Evolutionary conservation across 331 rosid genomes (phyloP).

Genomic region (Quercus phellos): DNA sequence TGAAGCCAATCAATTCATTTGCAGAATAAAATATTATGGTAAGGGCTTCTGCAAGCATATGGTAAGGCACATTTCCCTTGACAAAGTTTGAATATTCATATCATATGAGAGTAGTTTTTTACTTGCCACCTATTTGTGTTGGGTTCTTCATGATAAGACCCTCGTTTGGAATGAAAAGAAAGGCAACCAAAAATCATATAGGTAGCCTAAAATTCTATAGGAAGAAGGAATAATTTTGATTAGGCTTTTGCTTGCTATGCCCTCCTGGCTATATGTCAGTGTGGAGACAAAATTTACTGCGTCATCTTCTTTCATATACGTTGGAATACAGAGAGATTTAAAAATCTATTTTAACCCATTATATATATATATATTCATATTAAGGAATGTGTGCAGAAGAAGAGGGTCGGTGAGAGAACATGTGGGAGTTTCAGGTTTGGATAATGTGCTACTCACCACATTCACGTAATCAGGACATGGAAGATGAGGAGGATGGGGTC

Average conservation of each 20-base stretch:
- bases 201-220: not conserved
- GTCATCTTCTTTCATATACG: not conserved
- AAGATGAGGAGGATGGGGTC: conserved; percentile 39
- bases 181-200: too few species aligned
- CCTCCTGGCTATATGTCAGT: too few species aligned
- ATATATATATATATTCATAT: not conserved
- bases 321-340: conserved; percentile 1
- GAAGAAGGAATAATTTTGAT: not conserved
- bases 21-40: conserved; percentile 17
- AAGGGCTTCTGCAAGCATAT: conserved; percentile 10
- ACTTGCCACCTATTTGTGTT: not conserved
- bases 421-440: conserved; percentile 56
- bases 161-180: too few species aligned
- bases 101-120: not conserved
- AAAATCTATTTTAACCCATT: conserved; percentile 1
- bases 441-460: conserved; percentile 43
- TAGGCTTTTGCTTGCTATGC: not conserved
- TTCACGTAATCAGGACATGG: conserved; percentile 56
- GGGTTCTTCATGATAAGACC: too few species aligned
- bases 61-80: conserved; percentile 5
- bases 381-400: conserved; percentile 43
- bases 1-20: conserved; percentile 45
- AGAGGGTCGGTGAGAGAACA: conserved; percentile 43
- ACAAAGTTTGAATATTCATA: conserved; percentile 6
- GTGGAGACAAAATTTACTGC: not conserved